phyloP scores from a whole-genome alignment of 352 stramenopile genomes.

The Salisapilia sapeloensis region DNA sequence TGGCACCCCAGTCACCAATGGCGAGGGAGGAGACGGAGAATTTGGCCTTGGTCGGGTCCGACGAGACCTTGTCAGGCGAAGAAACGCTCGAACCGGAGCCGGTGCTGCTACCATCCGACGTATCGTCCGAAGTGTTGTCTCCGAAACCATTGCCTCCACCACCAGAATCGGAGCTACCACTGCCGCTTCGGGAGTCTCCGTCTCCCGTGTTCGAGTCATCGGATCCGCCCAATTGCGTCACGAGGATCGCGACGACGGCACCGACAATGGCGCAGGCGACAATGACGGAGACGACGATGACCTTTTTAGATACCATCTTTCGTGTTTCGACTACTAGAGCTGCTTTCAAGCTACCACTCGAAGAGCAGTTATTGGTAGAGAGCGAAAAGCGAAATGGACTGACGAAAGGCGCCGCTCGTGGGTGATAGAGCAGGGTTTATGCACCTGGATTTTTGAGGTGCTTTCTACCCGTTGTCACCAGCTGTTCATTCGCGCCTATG shows the following conservation, averaged over 20 bases:
- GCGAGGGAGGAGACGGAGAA: conserved; percentile 24
- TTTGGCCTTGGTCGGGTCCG: conserved; percentile 5
- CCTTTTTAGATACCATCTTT: too few relatives aligned
- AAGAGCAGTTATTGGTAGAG: too few relatives aligned
- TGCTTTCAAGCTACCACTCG: too few relatives aligned
- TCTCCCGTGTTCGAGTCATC: too few relatives aligned
- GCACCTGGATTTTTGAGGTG: too few relatives aligned
- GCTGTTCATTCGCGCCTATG: too few relatives aligned
- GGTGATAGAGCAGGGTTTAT: too few relatives aligned
- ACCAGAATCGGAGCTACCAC: conserved; percentile 4
- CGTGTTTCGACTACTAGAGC: too few relatives aligned
- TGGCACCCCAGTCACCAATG: conserved; percentile 43
- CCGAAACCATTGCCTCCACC: conserved; percentile 1
- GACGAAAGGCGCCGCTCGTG: too few relatives aligned
- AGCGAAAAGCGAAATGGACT: too few relatives aligned
- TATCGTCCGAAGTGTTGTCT: conserved; percentile 1
- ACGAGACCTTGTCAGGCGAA: conserved; percentile 6
- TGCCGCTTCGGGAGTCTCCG: conserved; percentile 10
- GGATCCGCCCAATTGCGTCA: too few relatives aligned
- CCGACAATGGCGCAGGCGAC: conserved; percentile 23
- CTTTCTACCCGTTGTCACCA: too few relatives aligned
- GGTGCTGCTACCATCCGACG: conserved; percentile 1
- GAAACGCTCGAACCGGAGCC: conserved; percentile 6
- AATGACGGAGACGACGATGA: conserved; percentile 24
- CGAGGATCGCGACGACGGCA: conserved; percentile 17